phyloP scores from a whole-genome alignment of 2,329 filamentous ascomycete species.

The Pyrenophora teres region DNA sequence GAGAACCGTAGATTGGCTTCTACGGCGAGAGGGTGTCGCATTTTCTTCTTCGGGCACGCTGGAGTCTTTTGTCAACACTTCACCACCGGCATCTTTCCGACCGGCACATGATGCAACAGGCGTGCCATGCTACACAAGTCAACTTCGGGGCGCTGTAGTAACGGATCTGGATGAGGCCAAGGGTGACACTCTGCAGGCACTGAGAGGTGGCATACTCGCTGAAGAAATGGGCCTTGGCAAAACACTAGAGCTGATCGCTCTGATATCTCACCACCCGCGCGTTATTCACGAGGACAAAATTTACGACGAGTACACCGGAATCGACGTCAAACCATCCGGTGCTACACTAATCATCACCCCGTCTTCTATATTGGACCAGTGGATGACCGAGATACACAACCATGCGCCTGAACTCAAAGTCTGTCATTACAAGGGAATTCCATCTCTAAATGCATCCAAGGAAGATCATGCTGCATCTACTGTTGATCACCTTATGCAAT shows the following conservation, averaged over 20 bases:
- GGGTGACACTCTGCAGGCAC: conserved; percentile 42
- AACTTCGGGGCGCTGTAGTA: conserved; percentile 65
- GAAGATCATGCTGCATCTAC: conserved; percentile 46
- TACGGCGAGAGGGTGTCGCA: conserved; percentile 66
- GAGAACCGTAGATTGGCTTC: conserved; percentile 70
- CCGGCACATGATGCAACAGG: conserved; percentile 54
- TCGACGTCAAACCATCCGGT: conserved; percentile 55
- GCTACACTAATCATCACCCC: conserved; percentile 69
- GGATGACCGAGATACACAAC: conserved; percentile 62
- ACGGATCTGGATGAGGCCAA: conserved; percentile 55
- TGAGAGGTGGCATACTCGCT: conserved; percentile 68
- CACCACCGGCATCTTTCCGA: conserved; percentile 53
- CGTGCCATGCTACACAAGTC: conserved; percentile 61
- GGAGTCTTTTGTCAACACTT: conserved; percentile 12
- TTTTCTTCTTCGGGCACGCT: conserved; percentile 43
- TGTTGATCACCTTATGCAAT: conserved; percentile 53
- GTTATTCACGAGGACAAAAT: conserved; percentile 17
- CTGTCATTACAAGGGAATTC: conserved; percentile 61
- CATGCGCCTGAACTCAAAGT: conserved; percentile 64
- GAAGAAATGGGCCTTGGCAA: conserved; percentile 87
- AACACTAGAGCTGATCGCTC: conserved; percentile 73
- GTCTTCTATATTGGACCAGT: conserved; percentile 65
- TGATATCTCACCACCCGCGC: conserved; percentile 68
- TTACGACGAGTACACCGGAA: conserved; percentile 50
- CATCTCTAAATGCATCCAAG: conserved; percentile 31